Evolutionary conservation across 2,329 filamentous ascomycete species (phyloP), one percentile per base, ranked within the genome.

Genomic region (Aspergillus oerlinghausenensis): DNA sequence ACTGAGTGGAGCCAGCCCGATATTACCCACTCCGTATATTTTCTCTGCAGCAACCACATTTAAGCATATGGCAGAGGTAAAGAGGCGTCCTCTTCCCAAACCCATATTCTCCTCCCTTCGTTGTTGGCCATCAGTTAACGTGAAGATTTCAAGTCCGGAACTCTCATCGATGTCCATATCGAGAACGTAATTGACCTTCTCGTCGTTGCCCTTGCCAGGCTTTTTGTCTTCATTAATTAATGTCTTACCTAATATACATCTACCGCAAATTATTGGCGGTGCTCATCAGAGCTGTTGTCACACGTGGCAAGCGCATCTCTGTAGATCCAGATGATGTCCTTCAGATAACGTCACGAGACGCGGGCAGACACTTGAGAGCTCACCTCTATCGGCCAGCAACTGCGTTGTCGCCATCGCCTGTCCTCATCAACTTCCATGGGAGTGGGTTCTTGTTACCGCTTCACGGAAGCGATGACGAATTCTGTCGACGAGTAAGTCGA

Each of bases 361-460:
- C 56, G 9, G 51, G 58, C 11, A 62, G 69, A 56, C 63, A 59
- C 9, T 71, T 73, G 60, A 72, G 67, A 58, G 63, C 60, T 23
- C 66, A 73, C 61, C 52, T 72, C 52, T 73, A 74, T 55, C 64
- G 56, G 25, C 38, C 65, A 28, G 9, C 56, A 28, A 51, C 58
- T 28, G 52, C 51, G 7, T 25, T 52, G 1, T 60, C 57, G 1
- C 67, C 69, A 23, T 59, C 60, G 1, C 70, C 71, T 2, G 64
- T 73, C 1, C 62, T 74, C 21, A 52, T 73, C 43, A 73, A 73
- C 50, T 70, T 70, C 32, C 68, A 73, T 26, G 70, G 71, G 8
- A 71, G 70, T 48, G 72, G 71, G 5, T 73, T 74, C 42, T 28
- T 72, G 1, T 49, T 74, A 14, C 67, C 69, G 9, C 38, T 64